Evolutionary conservation across 2,329 filamentous ascomycete genomes (phyloP).

Genomic region (Stenocarpella maydis): DNA sequence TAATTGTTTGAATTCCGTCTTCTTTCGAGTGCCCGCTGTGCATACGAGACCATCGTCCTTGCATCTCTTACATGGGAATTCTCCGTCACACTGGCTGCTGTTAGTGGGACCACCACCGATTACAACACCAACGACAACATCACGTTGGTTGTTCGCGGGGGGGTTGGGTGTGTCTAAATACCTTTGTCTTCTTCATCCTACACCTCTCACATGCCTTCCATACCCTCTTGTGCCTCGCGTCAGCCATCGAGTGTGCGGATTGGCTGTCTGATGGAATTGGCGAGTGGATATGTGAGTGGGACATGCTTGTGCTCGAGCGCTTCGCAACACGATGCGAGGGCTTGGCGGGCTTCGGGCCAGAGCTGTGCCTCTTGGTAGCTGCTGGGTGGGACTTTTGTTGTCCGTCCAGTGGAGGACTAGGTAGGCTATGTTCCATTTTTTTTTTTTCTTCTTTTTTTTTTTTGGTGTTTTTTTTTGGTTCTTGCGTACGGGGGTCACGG

Average conservation of each 20-base stretch:
- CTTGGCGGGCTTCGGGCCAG: conserved; percentile 57
- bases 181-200: conserved; percentile 76
- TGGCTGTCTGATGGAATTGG: conserved; percentile 49
- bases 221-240: conserved; percentile 69
- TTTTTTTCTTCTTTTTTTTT: too few relatives aligned
- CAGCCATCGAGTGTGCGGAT: conserved; percentile 51
- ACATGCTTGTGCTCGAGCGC: conserved; percentile 54
- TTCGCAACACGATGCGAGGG: conserved; percentile 60
- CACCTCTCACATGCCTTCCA: conserved; percentile 74
- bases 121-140: too few relatives aligned
- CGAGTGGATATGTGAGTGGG: conserved; percentile 46
- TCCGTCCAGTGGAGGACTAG: conserved; percentile 62
- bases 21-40: conserved; percentile 69
- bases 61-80: conserved; percentile 72
- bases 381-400: conserved; percentile 46
- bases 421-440: conserved; percentile 59
- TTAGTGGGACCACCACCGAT: conserved; percentile 11
- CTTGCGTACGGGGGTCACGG: too few relatives aligned
- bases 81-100: conserved; percentile 65
- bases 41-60: conserved; percentile 72
- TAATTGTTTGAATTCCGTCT: conserved; percentile 74
- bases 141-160: not conserved
- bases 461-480: too few relatives aligned
- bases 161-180: too few relatives aligned
- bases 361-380: conserved; percentile 49